Base-by-base conservation (phyloP, 2,329 filamentous ascomycete genomes). In the Dactylellina drechsleri region DNA sequence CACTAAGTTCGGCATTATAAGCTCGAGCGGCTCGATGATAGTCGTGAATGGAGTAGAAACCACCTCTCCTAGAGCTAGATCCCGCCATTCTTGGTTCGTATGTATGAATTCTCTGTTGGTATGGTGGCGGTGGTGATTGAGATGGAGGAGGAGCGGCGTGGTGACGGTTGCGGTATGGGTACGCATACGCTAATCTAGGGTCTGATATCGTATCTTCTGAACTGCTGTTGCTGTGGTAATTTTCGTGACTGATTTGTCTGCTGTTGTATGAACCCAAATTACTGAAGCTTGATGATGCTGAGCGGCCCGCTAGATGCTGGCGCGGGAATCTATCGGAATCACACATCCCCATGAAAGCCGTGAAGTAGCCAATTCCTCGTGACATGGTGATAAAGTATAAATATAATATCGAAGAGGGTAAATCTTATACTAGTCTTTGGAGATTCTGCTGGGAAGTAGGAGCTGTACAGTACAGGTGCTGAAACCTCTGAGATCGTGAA, bases 41-140 rank as follows among this genome's bases (percentile, higher is more conserved):
- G 20, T 75, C 71, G 49, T 62, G 15, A 6, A 58, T 15, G 18
- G 71, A 68, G 59, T 64, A 61, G 23, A 75, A 75, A 0, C 71
- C 71, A 8, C 71, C 64, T 53, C 65, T 53, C 26, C 71, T 64
- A 43, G 62, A 58, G 36, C 71, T 68, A 26, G 71, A 67, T 41
- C 71, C 71, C 4, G 71, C 71, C 71, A 75, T 68, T 45, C 71
- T 67, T 43, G 71, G 71, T 26, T 72, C 59, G 40, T 65, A 65
- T 8, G 20, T 52, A 49, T 43, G 18, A 20, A 54, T 56, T 54
- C 52, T n/a, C 23, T 62, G 71, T 16, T 65, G 64, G 36, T 64
- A 75, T 43, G 60, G 64, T 5, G 57, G 57, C 15, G 28, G 36
- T 18, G 15, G 28, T 36, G 62, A 20, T 23, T 45, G 43, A 18